phyloP scores from a whole-genome alignment of 2,329 filamentous ascomycete species.

The Curvularia eragrostidis region DNA sequence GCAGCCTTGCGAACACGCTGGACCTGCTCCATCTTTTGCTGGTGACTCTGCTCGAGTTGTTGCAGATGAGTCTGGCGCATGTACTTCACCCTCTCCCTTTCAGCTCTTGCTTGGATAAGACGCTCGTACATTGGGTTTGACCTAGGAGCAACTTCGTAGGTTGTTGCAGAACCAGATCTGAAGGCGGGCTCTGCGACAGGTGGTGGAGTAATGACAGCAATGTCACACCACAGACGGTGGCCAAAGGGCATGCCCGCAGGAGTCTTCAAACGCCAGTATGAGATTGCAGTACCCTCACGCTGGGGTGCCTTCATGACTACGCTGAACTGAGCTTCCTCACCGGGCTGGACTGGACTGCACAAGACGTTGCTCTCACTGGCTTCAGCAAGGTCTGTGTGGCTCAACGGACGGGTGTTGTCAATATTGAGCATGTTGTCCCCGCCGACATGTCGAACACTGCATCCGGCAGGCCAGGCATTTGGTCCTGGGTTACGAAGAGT shows the following conservation, averaged over 20 bases:
- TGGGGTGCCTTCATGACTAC: constrained; percentile 82
- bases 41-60: constrained; percentile 31
- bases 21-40: constrained; percentile 38
- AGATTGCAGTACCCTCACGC: constrained; percentile 80
- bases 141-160: constrained; percentile 21
- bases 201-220: constrained; percentile 64
- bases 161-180: constrained; percentile 20
- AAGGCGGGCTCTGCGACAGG: constrained; percentile 6
- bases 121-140: constrained; percentile 31
- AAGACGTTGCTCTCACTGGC: constrained; percentile 85
- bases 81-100: constrained; percentile 35
- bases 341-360: constrained; percentile 71
- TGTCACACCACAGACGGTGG: constrained; percentile 93
- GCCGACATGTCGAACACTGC: constrained; percentile 87
- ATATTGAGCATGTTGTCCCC: constrained; percentile 97
- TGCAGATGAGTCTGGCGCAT: constrained; percentile 27
- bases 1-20: constrained; percentile 47
- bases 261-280: constrained; percentile 94
- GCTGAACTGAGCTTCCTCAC: constrained; percentile 79
- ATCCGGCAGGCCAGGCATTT: constrained; percentile 83
- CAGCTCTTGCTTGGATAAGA: constrained; percentile 34
- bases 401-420: constrained; percentile 79
- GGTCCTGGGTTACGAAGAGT: constrained; percentile 84
- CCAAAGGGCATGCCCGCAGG: constrained; percentile 83
- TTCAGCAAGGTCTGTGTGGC: constrained; percentile 74